Evolutionary conservation across 2,329 filamentous ascomycete species (phyloP).

Genomic region (Aureobasidium zeae): DNA sequence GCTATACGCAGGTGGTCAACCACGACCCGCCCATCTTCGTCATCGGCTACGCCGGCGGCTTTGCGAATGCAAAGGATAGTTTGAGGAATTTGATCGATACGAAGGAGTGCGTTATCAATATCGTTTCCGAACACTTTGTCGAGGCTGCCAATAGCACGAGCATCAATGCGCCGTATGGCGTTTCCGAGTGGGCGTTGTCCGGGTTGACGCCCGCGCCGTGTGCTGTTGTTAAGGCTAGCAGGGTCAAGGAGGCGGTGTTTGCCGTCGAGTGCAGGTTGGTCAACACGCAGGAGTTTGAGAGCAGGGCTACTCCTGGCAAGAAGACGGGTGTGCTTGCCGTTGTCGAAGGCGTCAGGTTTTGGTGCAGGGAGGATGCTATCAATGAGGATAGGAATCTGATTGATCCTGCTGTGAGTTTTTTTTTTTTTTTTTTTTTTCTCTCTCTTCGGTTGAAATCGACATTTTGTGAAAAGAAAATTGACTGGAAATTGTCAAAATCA

Average conservation of each 20-base stretch:
- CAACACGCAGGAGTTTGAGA: constrained; percentile 67
- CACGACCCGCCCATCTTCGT: constrained; percentile 82
- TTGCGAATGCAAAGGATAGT: constrained; percentile 63
- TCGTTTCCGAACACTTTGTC: constrained; percentile 73
- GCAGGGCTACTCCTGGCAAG: constrained; percentile 57
- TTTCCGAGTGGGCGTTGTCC: constrained; percentile 69
- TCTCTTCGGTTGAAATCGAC: constrained; percentile 13
- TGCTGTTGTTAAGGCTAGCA: constrained; percentile 55
- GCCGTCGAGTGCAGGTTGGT: constrained; percentile 73
- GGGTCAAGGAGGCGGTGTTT: constrained; percentile 77
- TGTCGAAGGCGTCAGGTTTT: constrained; percentile 78
- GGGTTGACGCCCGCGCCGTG: constrained; percentile 64
- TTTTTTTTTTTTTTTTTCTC: constrained; percentile 10
- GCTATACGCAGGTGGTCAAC: constrained; percentile 73
- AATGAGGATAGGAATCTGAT: constrained; percentile 67
- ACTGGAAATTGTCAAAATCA: constrained; percentile 24
- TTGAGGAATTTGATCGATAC: constrained; percentile 63
- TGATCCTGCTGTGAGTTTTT: constrained; percentile 53
- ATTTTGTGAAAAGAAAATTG: background rate
- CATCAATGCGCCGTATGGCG: constrained; percentile 67
- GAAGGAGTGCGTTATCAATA: constrained; percentile 69
- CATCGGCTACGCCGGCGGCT: constrained; percentile 49
- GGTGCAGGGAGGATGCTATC: constrained; percentile 80
- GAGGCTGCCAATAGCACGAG: constrained; percentile 80
- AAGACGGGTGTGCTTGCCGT: constrained; percentile 67